A percentile compares a stretch with the other conserved stretches of the same genome.
Evolutionary conservation across 306 rosid species (phyloP).

Genomic region (Gleditsia sinensis): DNA sequence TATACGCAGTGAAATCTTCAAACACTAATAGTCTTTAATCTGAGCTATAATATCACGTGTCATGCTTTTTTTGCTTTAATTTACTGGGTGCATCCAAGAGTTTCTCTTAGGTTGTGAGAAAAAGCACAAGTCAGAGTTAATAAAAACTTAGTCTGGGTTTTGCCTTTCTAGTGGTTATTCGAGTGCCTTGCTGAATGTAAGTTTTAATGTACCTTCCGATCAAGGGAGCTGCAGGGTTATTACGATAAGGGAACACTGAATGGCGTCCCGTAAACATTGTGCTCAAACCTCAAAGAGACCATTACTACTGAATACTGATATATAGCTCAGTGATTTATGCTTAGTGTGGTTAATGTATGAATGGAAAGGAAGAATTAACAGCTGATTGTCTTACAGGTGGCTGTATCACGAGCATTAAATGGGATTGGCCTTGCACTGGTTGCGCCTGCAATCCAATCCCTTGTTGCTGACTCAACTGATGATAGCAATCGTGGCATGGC

Average conservation of each 20-base stretch:
- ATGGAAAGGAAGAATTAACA: background rate
- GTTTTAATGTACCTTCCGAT: background rate
- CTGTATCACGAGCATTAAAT: conserved; percentile 85
- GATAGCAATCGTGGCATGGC: conserved; percentile 85
- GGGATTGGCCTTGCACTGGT: conserved; percentile 96
- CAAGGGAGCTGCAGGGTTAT: too few relatives aligned
- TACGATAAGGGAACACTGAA: background rate
- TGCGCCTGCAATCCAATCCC: conserved; percentile 92
- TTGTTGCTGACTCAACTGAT: conserved; percentile 89
- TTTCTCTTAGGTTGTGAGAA: background rate
- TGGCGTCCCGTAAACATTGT: background rate
- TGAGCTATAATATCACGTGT: background rate
- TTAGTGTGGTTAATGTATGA: background rate
- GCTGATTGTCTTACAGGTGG: conserved; percentile 70
- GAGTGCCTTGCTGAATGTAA: background rate
- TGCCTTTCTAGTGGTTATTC: background rate
- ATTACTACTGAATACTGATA: background rate
- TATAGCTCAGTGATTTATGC: background rate
- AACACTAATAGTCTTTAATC: background rate
- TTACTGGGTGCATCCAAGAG: background rate
- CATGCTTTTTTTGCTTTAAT: background rate
- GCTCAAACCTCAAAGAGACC: too few relatives aligned
- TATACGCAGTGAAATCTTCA: too few relatives aligned
- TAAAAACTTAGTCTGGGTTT: background rate
- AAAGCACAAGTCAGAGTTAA: background rate